Percentiles rank a stretch among this genome's conserved stretches.
Evolutionary conservation across 192 early-diverging fungal species (phyloP).

Genomic region (Mortierella claussenii): DNA sequence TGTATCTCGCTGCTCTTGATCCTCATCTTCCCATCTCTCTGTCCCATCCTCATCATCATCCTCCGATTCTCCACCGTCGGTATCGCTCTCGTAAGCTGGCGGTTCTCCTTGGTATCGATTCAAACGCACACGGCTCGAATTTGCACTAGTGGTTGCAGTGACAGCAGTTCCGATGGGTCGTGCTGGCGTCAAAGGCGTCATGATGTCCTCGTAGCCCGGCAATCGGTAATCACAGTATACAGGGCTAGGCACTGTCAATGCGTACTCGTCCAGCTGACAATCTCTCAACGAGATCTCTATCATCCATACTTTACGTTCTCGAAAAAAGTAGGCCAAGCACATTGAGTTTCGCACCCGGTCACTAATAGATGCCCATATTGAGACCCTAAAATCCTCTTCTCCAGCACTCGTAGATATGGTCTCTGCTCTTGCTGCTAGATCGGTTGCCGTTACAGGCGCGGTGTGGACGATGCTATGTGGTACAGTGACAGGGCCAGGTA

Average conservation of each 20-base stretch:
- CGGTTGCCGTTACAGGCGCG: too few relatives aligned
- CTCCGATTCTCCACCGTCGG: conserved; percentile 6
- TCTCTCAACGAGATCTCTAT: conserved; percentile 45
- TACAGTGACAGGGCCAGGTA: too few relatives aligned
- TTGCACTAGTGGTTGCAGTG: not conserved
- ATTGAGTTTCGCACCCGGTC: not conserved
- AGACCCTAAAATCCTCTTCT: not conserved
- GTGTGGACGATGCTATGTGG: too few relatives aligned
- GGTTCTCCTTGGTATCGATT: conserved; percentile 15
- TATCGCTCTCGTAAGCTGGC: conserved; percentile 28
- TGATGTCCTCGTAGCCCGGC: conserved; percentile 29
- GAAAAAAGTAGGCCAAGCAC: conserved; percentile 3
- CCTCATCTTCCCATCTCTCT: not conserved
- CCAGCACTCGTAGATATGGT: too few relatives aligned
- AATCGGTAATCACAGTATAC: conserved; percentile 45
- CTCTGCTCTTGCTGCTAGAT: too few relatives aligned
- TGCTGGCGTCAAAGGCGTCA: too few relatives aligned
- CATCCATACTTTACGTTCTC: conserved; percentile 30
- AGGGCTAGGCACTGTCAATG: conserved; percentile 34
- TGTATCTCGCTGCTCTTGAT: not conserved
- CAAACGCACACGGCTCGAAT: conserved; percentile 14
- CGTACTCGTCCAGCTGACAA: conserved; percentile 39
- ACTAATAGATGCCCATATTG: not conserved
- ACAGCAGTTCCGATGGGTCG: not conserved
- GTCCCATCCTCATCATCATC: conserved; percentile 1